Conservation (phyloP, 2,329 filamentous ascomycete genomes). For the Apiospora malaysiana region DNA sequence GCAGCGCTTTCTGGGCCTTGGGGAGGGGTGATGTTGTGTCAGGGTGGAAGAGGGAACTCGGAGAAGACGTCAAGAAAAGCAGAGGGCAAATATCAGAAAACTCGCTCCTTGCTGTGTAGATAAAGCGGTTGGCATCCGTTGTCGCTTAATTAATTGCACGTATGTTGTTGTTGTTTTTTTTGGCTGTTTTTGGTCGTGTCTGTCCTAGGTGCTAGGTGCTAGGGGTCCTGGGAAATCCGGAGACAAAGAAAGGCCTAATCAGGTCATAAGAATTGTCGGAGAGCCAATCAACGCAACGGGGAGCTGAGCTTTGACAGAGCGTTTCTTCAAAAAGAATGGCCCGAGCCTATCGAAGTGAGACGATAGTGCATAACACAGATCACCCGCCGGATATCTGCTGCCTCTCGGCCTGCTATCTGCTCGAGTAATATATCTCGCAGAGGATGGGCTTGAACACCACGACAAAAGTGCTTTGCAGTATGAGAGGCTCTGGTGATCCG, state of each 20-base stretch:
- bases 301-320: slow-evolving; percentile 24
- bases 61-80: not conserved
- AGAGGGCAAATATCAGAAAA: slow-evolving; percentile 15
- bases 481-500: not conserved
- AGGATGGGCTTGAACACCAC: not conserved
- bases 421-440: slow-evolving; percentile 16
- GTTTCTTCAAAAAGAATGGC: slow-evolving; percentile 24
- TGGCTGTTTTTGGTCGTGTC: slow-evolving; percentile 1
- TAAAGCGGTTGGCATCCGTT: not conserved
- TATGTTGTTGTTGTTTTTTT: not conserved
- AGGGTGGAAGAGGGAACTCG: not conserved
- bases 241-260: slow-evolving; percentile 24
- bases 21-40: slow-evolving; percentile 17
- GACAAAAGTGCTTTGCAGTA: not conserved
- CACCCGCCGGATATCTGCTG: slow-evolving; percentile 24
- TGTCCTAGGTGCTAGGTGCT: too few species aligned
- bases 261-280: slow-evolving; percentile 21
- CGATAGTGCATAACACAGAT: slow-evolving; percentile 23
- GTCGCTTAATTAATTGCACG: slow-evolving; percentile 16
- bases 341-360: slow-evolving; percentile 26
- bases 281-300: slow-evolving; percentile 25
- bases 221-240: slow-evolving; percentile 17
- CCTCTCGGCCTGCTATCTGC: slow-evolving; percentile 18
- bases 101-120: not conserved
- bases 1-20: slow-evolving; percentile 7